These are phyloP conservation scores for Scheffersomyces segobiensis DNA, from an alignment of 1,139 yeast species.

Conservation along the genomic window DNA sequence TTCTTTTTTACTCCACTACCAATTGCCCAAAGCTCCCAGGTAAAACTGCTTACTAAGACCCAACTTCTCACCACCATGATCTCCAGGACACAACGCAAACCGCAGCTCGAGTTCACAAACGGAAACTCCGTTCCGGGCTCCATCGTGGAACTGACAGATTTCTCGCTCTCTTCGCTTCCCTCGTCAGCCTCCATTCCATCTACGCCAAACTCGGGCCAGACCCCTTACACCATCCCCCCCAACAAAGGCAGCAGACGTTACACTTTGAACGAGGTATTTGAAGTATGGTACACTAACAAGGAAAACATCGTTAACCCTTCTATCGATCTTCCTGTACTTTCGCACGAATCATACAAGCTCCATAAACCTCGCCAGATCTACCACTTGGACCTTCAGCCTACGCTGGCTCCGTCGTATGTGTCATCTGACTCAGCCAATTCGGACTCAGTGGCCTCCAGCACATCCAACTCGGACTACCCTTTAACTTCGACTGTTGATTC, in stretches of 20 bases:
- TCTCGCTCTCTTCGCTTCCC: not conserved
- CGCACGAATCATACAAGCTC: slow-evolving; percentile 32
- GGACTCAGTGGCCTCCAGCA: not conserved
- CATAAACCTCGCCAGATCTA: slow-evolving; percentile 34
- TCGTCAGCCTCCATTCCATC: not conserved
- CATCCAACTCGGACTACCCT: not conserved
- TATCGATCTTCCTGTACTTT: slow-evolving; percentile 23
- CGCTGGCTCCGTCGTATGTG: not conserved
- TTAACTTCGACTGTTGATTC: not conserved
- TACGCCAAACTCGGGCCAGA: slow-evolving; percentile 1
- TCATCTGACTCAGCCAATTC: not conserved
- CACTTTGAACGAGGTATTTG: slow-evolving; percentile 53
- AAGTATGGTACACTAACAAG: slow-evolving; percentile 52
- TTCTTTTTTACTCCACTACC: not conserved
- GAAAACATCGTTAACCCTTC: slow-evolving; percentile 27
- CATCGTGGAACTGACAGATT: not conserved
- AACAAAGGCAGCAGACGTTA: slow-evolving; percentile 44
- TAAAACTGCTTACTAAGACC: not conserved
- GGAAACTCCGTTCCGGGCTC: not conserved
- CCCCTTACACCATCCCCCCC: slow-evolving; percentile 29
- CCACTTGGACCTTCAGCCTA: slow-evolving; percentile 34
- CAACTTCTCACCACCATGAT: not conserved
- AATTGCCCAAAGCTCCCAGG: not conserved
- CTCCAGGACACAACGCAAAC: not conserved
- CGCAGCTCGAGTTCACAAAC: not conserved